A percentile compares a stretch with the other conserved stretches of the same genome.
These are phyloP conservation scores for Cladophialophora bantiana DNA, from an alignment of 2,329 filamentous ascomycete genomes.

Conservation along the genomic window DNA sequence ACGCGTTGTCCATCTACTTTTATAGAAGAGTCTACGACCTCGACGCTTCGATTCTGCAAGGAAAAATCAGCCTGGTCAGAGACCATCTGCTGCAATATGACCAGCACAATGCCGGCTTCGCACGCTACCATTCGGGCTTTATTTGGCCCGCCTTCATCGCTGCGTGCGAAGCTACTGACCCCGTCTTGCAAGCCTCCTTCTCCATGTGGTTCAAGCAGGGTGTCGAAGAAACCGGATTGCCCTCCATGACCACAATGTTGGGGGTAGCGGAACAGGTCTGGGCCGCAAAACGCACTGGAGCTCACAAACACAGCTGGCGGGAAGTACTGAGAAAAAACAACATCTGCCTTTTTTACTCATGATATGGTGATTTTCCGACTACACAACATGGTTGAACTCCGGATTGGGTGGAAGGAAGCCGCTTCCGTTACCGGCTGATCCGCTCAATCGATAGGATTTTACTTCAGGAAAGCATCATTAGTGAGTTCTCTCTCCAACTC, in stretches of 20 bases:
- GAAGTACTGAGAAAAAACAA: not conserved
- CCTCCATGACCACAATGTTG: constrained; percentile 42
- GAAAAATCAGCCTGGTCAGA: constrained; percentile 47
- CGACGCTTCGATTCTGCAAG: constrained; percentile 52
- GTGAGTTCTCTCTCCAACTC: constrained; percentile 35
- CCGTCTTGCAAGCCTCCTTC: constrained; percentile 45
- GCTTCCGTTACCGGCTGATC: too few relatives aligned
- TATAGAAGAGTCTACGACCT: constrained; percentile 54
- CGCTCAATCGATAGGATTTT: too few relatives aligned
- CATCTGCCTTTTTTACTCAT: not conserved
- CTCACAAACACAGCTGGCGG: constrained; percentile 19
- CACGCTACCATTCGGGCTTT: constrained; percentile 49
- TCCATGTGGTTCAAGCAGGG: constrained; percentile 46
- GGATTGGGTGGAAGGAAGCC: too few relatives aligned
- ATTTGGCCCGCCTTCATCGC: constrained; percentile 56
- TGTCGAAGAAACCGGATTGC: constrained; percentile 44
- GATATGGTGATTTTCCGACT: not conserved
- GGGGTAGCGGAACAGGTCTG: constrained; percentile 40
- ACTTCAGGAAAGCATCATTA: too few relatives aligned
- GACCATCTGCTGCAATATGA: constrained; percentile 50
- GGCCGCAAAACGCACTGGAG: constrained; percentile 40
- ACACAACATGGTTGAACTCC: too few relatives aligned
- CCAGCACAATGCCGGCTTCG: constrained; percentile 43
- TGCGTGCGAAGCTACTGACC: constrained; percentile 20
- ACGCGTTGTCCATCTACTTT: constrained; percentile 56